Percentiles rank a stretch among this genome's conserved stretches.
Evolutionary conservation across 371 early-diverging fungal genomes (phyloP).

Genomic region (Nematocida sp.): DNA sequence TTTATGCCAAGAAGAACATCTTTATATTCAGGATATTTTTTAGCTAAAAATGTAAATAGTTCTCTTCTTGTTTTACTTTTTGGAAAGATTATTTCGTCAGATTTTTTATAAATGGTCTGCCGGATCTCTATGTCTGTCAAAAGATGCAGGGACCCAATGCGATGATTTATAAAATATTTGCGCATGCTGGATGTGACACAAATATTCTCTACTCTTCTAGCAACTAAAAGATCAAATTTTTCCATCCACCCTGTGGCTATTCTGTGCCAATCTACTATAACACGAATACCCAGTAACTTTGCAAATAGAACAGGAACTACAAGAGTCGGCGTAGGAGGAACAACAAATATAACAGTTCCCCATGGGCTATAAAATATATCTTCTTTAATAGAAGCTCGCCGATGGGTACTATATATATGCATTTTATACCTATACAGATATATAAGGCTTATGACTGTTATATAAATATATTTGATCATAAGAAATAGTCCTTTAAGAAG

Average conservation of each 20-base stretch:
- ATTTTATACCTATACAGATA: slow-evolving; percentile 2
- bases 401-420: not conserved
- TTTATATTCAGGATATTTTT: slow-evolving; percentile 43
- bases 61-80: not conserved
- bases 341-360: slow-evolving; percentile 44
- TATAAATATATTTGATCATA: slow-evolving; percentile 19
- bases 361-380: slow-evolving; percentile 8
- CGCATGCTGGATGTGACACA: slow-evolving; percentile 24
- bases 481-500: not conserved
- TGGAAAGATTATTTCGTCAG: not conserved
- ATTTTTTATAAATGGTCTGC: not conserved
- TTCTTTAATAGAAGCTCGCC: not conserved
- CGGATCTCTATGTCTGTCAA: slow-evolving; percentile 25
- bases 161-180: slow-evolving; percentile 11
- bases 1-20: not conserved
- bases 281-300: slow-evolving; percentile 11
- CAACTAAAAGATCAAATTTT: not conserved
- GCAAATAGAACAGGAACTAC: slow-evolving; percentile 24
- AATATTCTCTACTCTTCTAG: slow-evolving; percentile 15
- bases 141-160: not conserved
- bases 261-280: slow-evolving; percentile 54
- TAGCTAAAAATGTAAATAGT: slow-evolving; percentile 15
- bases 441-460: not conserved
- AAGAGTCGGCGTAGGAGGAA: slow-evolving; percentile 29
- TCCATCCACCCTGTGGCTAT: not conserved